Evolutionary conservation across 169 alveolate species (phyloP), one percentile per base, ranked within the genome.

Genomic region (Amoebophrya sp.): DNA sequence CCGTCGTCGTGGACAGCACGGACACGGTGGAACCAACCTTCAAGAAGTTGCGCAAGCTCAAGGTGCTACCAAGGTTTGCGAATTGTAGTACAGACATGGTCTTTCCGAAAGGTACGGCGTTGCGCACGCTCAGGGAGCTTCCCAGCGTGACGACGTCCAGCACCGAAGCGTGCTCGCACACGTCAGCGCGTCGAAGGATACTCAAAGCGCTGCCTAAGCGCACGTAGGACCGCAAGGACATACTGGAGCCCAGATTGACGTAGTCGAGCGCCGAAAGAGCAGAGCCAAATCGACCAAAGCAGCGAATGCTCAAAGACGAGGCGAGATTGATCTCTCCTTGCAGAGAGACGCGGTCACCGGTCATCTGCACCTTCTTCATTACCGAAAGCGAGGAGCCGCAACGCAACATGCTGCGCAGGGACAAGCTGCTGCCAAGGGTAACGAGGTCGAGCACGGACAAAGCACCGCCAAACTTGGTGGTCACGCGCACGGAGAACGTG

Each of bases 281-380:
- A 33, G n/a, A 14, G 1, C 41, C 41, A 1, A 89, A 40, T 14
- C 90, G 90, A 1, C 54, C 90, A 47, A 89, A 89, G 24, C 54
- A 89, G n/a, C 90, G 90, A 0, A 89, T 29, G n/a, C 53, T 34
- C 90, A 89, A 36, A 29, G 54, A 36, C 12, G 90, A 89, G 90
- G 53, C 40, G 36, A 89, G 1, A 23, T 29, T 26, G 23, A 47
- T 40, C 41, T 41, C 90, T 14, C 54, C 36, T 1, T 36, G n/a
- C 90, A 89, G 54, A 47, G 90, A 89, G 24, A 89, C n/a, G 90
- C n/a, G 53, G 90, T 40, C 41, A 10, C 90, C 90, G 90, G 90
- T 10, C 53, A 2, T 1, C 54, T 12, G 41, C 24, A n/a, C n/a
- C n/a, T n/a, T 47, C 33, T 40, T 47, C n/a, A 89, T 36, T 41